phyloP scores from a whole-genome alignment of 129 eudicot species.

The Gnaphalium uliginosum region DNA sequence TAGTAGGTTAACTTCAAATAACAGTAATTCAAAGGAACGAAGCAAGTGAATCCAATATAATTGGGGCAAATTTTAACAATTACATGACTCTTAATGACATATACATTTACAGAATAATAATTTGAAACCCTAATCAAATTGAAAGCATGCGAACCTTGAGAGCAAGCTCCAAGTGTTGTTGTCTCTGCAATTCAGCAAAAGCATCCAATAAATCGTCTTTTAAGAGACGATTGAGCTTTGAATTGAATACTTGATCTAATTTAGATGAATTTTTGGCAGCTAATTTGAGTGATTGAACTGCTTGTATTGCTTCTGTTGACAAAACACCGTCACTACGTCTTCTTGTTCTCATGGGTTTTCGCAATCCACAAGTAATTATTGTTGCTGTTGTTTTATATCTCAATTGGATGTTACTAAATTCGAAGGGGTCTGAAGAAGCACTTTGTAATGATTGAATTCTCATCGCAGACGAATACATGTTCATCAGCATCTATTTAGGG shows the following conservation, averaged over 20 bases:
- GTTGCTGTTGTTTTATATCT: slow-evolving; percentile 10
- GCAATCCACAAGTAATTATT: slow-evolving; percentile 50
- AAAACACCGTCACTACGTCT: slow-evolving; percentile 47
- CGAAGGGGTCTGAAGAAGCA: neutral
- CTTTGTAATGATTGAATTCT: slow-evolving; percentile 12
- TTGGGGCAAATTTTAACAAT: neutral
- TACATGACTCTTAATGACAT: neutral
- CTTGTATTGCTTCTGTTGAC: slow-evolving; percentile 82
- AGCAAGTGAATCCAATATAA: neutral
- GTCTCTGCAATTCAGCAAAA: slow-evolving; percentile 64
- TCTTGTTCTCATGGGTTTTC: slow-evolving; percentile 53
- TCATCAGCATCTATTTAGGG: neutral
- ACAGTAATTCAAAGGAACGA: no score
- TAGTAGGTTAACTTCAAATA: no score
- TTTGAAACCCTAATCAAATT: neutral
- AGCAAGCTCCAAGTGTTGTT: slow-evolving; percentile 57
- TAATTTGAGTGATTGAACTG: slow-evolving; percentile 72
- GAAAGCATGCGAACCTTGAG: slow-evolving; percentile 38
- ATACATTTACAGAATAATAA: neutral
- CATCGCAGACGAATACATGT: slow-evolving; percentile 14
- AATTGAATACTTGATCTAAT: slow-evolving; percentile 53
- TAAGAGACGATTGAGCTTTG: slow-evolving; percentile 55
- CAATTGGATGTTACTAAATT: neutral
- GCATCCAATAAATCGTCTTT: slow-evolving; percentile 74
- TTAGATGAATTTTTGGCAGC: slow-evolving; percentile 65